Evolutionary conservation across 331 rosid genomes (phyloP).

Genomic region (Malus hybrid): DNA sequence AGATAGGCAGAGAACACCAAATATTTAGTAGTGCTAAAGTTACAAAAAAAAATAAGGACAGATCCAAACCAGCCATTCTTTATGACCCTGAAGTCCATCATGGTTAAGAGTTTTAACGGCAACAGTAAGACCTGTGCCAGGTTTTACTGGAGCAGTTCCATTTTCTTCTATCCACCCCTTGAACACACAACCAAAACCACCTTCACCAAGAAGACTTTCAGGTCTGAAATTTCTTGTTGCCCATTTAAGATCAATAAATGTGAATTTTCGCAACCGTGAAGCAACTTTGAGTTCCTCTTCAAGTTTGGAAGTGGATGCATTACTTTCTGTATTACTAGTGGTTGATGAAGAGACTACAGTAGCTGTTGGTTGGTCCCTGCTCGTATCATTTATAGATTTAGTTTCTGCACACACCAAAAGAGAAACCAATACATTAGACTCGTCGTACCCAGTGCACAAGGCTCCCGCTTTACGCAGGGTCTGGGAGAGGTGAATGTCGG

Average conservation of each 20-base stretch:
- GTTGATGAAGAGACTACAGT: constrained; percentile 63
- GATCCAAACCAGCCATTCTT: constrained; percentile 90
- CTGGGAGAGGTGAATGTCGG: too few relatives aligned
- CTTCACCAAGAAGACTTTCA: constrained; percentile 97
- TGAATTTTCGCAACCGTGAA: constrained; percentile 69
- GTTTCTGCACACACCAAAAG: constrained; percentile 37
- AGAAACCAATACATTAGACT: constrained; percentile 7
- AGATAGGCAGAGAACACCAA: not conserved
- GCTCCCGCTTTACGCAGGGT: too few relatives aligned
- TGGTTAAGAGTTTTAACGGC: constrained; percentile 95
- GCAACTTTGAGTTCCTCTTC: constrained; percentile 94
- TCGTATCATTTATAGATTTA: constrained; percentile 63
- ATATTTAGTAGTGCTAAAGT: not conserved
- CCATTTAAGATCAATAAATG: constrained; percentile 78
- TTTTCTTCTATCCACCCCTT: constrained; percentile 98
- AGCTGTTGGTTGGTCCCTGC: constrained; percentile 69
- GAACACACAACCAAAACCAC: constrained; percentile 97
- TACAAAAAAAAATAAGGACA: constrained; percentile 14
- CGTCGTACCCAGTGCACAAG: too few relatives aligned
- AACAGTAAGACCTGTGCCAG: constrained; percentile 96
- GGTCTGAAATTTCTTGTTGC: constrained; percentile 98
- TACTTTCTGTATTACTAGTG: constrained; percentile 85
- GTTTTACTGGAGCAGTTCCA: constrained; percentile 95
- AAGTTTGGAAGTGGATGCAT: constrained; percentile 71
- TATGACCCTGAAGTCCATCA: constrained; percentile 96